phyloP scores from a whole-genome alignment of 495 filamentous ascomycete genomes.

The Cairneyella variabilis region DNA sequence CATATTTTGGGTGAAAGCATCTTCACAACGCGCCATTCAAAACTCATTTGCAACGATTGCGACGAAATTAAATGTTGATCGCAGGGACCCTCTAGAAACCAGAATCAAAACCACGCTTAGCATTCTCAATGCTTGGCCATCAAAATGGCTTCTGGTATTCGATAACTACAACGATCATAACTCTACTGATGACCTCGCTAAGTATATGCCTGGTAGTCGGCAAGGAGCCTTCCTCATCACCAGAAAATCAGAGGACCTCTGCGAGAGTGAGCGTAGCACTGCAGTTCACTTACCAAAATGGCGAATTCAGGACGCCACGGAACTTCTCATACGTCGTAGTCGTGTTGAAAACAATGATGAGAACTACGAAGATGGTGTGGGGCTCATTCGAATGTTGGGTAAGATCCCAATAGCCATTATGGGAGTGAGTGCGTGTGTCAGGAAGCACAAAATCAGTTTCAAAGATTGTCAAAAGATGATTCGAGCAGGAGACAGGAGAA shows the following conservation, averaged over 20 bases:
- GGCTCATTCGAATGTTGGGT: background rate
- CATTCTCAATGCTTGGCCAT: background rate
- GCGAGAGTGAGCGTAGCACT: background rate
- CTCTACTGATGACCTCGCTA: background rate
- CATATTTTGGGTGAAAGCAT: background rate
- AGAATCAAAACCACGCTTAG: background rate
- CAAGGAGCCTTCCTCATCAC: background rate
- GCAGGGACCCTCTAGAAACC: background rate
- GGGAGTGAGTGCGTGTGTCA: background rate
- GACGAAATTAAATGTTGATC: background rate
- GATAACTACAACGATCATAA: background rate
- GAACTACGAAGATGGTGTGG: background rate
- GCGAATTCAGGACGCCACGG: background rate
- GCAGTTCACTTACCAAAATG: background rate
- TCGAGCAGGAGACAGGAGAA: background rate
- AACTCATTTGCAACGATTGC: background rate
- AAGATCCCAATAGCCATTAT: background rate
- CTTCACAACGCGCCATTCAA: background rate
- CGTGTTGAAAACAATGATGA: background rate
- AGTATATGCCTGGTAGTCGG: background rate
- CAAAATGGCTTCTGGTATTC: background rate
- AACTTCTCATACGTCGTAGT: background rate
- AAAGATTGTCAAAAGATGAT: background rate
- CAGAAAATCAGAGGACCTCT: background rate
- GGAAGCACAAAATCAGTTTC: background rate